Conservation (phyloP, 306 rosid genomes). For the Inga oerstediana region DNA sequence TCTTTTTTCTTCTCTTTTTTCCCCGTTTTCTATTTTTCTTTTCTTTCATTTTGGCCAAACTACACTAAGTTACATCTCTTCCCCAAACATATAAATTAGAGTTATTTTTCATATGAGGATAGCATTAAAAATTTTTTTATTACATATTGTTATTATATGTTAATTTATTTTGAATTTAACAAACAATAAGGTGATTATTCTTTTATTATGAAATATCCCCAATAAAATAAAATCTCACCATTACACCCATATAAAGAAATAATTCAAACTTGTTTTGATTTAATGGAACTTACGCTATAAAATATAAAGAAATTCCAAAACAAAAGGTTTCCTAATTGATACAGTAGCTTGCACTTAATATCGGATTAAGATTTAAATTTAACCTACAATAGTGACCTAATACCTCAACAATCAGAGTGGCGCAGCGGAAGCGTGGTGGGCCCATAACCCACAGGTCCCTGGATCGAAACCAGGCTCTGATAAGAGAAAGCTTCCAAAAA, state of each 20-base stretch:
- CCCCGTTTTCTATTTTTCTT: neutral
- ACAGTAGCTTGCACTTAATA: too few relatives aligned
- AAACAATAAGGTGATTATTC: neutral
- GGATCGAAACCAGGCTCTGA: slow-evolving; percentile 70
- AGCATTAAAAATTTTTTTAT: neutral
- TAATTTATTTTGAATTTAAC: neutral
- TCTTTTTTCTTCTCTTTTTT: neutral
- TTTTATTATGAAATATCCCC: too few relatives aligned
- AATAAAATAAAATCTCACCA: neutral
- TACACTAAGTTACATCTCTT: neutral
- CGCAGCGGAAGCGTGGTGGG: slow-evolving; percentile 73
- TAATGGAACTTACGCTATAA: neutral
- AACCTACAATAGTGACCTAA: too few relatives aligned
- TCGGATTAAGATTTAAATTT: too few relatives aligned
- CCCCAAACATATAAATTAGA: neutral
- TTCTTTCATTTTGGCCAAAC: neutral
- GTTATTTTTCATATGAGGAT: neutral
- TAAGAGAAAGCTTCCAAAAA: slow-evolving; percentile 28
- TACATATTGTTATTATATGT: neutral
- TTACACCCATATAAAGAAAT: neutral
- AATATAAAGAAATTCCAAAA: too few relatives aligned
- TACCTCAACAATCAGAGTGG: slow-evolving; percentile 33
- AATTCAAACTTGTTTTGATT: neutral
- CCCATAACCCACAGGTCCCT: slow-evolving; percentile 74
- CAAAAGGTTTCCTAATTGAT: too few relatives aligned